These are phyloP conservation scores for Camelina laxa DNA, from an alignment of 345 rosid genomes.

Conservation along the genomic window DNA sequence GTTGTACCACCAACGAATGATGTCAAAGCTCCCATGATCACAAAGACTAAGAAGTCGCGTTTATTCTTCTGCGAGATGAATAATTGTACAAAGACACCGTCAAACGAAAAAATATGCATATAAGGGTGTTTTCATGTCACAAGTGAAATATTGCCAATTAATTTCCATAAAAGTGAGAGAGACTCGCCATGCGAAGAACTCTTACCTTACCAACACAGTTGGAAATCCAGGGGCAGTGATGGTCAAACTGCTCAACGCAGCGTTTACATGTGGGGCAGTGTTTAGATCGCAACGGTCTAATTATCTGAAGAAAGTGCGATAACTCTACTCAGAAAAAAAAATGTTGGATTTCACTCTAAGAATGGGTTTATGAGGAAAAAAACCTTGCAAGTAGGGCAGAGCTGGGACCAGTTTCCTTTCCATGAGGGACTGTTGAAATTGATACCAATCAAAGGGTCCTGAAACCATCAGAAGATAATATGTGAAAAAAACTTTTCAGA, in stretches of 20 bases:
- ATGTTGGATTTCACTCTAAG: neutral
- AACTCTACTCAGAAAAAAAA: neutral
- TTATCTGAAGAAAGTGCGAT: conserved; percentile 58
- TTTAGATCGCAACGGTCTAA: conserved; percentile 94
- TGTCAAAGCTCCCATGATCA: conserved; percentile 67
- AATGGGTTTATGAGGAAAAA: conserved; percentile 30
- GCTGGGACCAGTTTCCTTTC: conserved; percentile 98
- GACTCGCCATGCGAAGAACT: neutral
- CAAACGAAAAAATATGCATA: neutral
- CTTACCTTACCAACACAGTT: conserved; percentile 98
- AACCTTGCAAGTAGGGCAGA: conserved; percentile 99
- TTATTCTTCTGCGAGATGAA: conserved; percentile 73
- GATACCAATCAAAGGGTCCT: conserved; percentile 77
- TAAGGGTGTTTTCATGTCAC: neutral
- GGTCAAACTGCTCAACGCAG: conserved; percentile 95
- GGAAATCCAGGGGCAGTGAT: conserved; percentile 99
- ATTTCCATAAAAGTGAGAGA: neutral
- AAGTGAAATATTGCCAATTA: neutral
- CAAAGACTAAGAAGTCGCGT: conserved; percentile 81
- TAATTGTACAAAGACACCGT: neutral
- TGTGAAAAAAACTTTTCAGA: conserved; percentile 8
- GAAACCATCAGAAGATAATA: conserved; percentile 37
- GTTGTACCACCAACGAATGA: conserved; percentile 56
- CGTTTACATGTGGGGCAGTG: conserved; percentile 88
- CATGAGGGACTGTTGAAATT: conserved; percentile 76